phyloP scores from a whole-genome alignment of 2,329 filamentous ascomycete genomes.

The Pestalotiopsis sp. region DNA sequence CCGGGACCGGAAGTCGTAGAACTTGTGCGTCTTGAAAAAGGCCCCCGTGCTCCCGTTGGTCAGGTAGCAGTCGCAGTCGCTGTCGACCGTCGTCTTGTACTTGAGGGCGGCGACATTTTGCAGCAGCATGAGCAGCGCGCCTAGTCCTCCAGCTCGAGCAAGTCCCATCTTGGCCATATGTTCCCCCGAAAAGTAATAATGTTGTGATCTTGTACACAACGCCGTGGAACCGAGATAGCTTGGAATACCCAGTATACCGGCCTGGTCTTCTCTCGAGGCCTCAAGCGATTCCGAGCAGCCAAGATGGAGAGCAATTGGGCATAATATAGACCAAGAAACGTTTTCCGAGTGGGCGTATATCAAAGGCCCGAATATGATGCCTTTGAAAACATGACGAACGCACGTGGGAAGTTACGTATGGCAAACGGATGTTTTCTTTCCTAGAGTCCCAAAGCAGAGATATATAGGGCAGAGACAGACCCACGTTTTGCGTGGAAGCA shows the following conservation, averaged over 20 bases:
- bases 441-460: neutral
- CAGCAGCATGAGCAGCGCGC: constrained; percentile 15
- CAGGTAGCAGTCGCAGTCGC: constrained; percentile 46
- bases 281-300: neutral
- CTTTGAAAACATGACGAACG: neutral
- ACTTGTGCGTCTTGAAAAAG: constrained; percentile 47
- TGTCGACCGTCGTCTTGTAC: constrained; percentile 26
- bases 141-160: constrained; percentile 13
- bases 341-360: neutral
- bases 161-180: neutral
- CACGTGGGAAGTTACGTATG: neutral
- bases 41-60: constrained; percentile 42
- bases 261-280: neutral
- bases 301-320: neutral
- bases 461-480: neutral
- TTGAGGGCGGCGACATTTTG: constrained; percentile 16
- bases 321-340: neutral
- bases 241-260: neutral
- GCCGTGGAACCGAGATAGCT: neutral
- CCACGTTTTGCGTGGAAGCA: neutral
- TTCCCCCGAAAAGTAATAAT: neutral
- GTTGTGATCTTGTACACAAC: neutral
- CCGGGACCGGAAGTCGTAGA: constrained; percentile 53
- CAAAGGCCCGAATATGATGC: neutral
- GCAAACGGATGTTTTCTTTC: neutral